Evolutionary conservation across 108 stramenopile genomes (phyloP).

Genomic region (Skeletonema grethae): DNA sequence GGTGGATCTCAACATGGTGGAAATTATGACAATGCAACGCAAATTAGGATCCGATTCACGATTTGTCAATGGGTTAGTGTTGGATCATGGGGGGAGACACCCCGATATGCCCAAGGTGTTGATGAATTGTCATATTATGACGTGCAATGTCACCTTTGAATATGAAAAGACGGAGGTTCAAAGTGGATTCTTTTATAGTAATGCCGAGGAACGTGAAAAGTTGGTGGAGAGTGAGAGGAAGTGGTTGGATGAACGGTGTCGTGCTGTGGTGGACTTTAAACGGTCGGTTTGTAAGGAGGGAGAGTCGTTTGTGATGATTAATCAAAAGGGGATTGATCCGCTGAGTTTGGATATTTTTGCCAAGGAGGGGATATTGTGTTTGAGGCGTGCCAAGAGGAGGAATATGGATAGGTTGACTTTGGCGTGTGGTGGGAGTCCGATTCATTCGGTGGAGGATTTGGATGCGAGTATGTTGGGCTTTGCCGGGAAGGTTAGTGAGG

Average conservation of each 20-base stretch:
- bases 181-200: constrained; percentile 93
- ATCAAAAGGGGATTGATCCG: constrained; percentile 99
- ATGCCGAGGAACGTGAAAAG: constrained; percentile 97
- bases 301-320: constrained; percentile 96
- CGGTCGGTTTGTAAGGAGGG: constrained; percentile 88
- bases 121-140: constrained; percentile 96
- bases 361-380: constrained; percentile 98
- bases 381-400: constrained; percentile 97
- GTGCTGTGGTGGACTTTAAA: constrained; percentile 96
- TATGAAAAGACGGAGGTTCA: constrained; percentile 99
- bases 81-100: constrained; percentile 99
- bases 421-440: constrained; percentile 96
- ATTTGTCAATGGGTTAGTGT: constrained; percentile 96
- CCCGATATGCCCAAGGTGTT: constrained; percentile 98
- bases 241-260: constrained; percentile 98
- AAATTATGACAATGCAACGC: constrained; percentile 97
- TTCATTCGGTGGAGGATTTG: constrained; percentile 95
- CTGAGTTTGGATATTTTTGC: constrained; percentile 97
- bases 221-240: constrained; percentile 96
- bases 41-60: constrained; percentile 74
- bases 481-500: constrained; percentile 94
- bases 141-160: constrained; percentile 97
- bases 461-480: constrained; percentile 88
- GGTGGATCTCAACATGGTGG: constrained; percentile 97
- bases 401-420: constrained; percentile 99